phyloP scores from a whole-genome alignment of 352 stramenopile species.

The Thraustochytrium sp. region DNA sequence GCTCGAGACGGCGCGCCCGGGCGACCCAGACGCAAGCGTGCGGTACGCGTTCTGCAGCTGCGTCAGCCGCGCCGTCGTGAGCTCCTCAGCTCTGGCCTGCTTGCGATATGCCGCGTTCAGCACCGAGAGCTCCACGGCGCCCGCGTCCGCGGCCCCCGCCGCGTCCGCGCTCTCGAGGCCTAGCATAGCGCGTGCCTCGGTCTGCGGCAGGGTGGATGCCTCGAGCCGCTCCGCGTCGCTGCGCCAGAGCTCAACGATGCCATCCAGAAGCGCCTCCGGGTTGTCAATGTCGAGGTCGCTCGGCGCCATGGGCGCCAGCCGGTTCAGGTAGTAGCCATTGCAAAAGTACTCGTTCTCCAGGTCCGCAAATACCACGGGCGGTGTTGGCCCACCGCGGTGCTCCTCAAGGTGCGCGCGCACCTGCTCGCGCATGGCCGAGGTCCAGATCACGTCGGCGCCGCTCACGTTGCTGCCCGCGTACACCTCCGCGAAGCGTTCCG shows the following conservation, averaged over 20 bases:
- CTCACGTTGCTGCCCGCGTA: slow-evolving; percentile 69
- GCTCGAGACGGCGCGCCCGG: not conserved
- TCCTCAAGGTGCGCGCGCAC: slow-evolving; percentile 49
- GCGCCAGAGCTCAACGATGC: not conserved
- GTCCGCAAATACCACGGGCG: not conserved
- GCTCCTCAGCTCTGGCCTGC: not conserved
- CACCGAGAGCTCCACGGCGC: too few species aligned
- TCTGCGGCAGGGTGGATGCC: not conserved
- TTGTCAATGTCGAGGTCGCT: slow-evolving; percentile 1
- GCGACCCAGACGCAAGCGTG: not conserved
- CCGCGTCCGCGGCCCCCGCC: not conserved
- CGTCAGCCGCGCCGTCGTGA: not conserved
- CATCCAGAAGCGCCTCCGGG: not conserved
- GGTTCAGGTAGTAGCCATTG: slow-evolving; percentile 21
- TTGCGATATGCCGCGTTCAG: not conserved
- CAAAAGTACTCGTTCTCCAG: slow-evolving; percentile 39
- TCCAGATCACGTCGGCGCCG: slow-evolving; percentile 89
- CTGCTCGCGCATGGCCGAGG: slow-evolving; percentile 76
- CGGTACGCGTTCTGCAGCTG: not conserved
- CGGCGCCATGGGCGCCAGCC: not conserved
- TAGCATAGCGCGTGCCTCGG: not conserved
- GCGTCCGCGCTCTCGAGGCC: not conserved
- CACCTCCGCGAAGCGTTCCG: slow-evolving; percentile 73
- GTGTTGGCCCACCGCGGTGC: not conserved
- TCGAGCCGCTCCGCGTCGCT: not conserved